A percentile compares a stretch with the other conserved stretches of the same genome.
phyloP scores from a whole-genome alignment of 441 rosid species.

The Gossypium schwendimanii region DNA sequence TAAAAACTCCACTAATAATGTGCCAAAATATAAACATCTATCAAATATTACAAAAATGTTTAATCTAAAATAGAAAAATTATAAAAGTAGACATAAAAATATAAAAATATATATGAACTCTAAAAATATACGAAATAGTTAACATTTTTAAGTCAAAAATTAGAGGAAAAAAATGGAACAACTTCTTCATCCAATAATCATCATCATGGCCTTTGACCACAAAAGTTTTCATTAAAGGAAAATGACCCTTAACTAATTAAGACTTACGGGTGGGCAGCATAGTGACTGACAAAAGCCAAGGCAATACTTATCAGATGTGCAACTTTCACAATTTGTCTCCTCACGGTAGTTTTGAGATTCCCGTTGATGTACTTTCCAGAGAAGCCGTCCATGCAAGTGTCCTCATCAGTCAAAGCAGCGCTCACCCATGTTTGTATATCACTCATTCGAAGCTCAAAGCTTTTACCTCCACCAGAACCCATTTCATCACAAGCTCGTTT shows the following conservation, averaged over 20 bases:
- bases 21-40: too few species aligned
- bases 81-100: too few species aligned
- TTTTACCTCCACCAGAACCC: conserved; percentile 26
- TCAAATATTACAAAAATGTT: too few species aligned
- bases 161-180: too few species aligned
- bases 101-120: too few species aligned
- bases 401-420: conserved; percentile 69
- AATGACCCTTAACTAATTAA: neutral
- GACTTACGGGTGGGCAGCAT: conserved; percentile 24
- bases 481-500: conserved; percentile 27
- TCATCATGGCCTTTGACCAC: too few species aligned
- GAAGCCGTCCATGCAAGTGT: conserved; percentile 31
- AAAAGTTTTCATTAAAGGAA: too few species aligned
- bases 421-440: conserved; percentile 81
- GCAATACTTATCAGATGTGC: conserved; percentile 74
- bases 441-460: conserved; percentile 54
- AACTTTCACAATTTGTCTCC: conserved; percentile 39
- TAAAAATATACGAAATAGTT: too few species aligned
- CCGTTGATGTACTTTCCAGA: conserved; percentile 34
- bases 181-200: too few species aligned
- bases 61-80: too few species aligned
- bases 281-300: conserved; percentile 55
- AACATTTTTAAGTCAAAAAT: too few species aligned
- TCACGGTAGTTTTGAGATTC: conserved; percentile 46
- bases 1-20: too few species aligned